These are phyloP conservation scores for rapeseed (Brassica napus) DNA, from an alignment of 345 rosid genomes.

Conservation along the genomic window DNA sequence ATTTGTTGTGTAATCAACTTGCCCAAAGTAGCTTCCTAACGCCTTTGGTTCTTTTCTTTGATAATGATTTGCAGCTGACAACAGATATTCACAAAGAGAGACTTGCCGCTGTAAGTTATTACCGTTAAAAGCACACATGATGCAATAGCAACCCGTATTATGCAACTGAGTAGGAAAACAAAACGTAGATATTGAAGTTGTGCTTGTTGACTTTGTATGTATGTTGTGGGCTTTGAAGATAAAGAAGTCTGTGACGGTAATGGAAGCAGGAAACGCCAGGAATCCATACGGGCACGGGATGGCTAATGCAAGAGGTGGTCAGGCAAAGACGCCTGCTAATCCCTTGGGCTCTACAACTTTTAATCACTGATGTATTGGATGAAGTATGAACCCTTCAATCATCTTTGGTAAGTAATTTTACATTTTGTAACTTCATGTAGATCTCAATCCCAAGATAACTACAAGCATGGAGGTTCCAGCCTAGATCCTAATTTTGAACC, in stretches of 20 bases:
- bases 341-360: slow-evolving; percentile 54
- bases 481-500: slow-evolving; percentile 14
- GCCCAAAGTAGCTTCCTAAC: slow-evolving; percentile 2
- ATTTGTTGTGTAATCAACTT: slow-evolving; percentile 6
- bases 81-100: slow-evolving; percentile 90
- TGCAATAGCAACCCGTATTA: background rate
- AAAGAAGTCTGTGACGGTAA: slow-evolving; percentile 60
- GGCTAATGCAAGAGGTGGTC: slow-evolving; percentile 58
- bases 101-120: slow-evolving; percentile 67
- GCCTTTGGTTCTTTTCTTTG: slow-evolving; percentile 19
- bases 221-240: slow-evolving; percentile 49
- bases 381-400: background rate
- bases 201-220: no score
- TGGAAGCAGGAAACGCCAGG: slow-evolving; percentile 59
- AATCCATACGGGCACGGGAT: slow-evolving; percentile 51
- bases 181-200: background rate
- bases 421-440: slow-evolving; percentile 16
- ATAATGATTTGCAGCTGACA: slow-evolving; percentile 53
- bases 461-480: slow-evolving; percentile 3
- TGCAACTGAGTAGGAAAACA: background rate
- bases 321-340: slow-evolving; percentile 62
- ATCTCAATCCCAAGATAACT: slow-evolving; percentile 6
- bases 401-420: slow-evolving; percentile 15
- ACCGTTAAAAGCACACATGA: slow-evolving; percentile 2
- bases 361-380: slow-evolving; percentile 38